phyloP scores from a whole-genome alignment of 2,329 filamentous ascomycete species.

The Gliomastix tumulicola region DNA sequence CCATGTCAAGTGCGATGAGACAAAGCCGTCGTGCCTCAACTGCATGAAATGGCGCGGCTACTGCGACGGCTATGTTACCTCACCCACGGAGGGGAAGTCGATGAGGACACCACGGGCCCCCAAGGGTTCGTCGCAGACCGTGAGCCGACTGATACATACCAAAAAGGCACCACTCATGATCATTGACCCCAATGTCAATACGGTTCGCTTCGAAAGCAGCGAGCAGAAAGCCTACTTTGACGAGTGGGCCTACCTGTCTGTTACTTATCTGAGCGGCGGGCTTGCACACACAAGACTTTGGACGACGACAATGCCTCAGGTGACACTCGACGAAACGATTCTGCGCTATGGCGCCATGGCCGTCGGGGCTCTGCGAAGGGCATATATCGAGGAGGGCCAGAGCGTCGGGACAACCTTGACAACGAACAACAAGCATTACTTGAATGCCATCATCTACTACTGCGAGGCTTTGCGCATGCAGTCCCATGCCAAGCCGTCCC shows the following conservation, averaged over 20 bases:
- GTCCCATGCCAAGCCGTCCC: conserved; percentile 23
- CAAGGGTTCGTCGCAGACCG: conserved; percentile 1
- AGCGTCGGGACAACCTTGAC: conserved; percentile 8
- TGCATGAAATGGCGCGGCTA: conserved; percentile 33
- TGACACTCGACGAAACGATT: conserved; percentile 26
- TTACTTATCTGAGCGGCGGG: conserved; percentile 25
- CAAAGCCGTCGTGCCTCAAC: conserved; percentile 30
- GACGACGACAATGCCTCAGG: conserved; percentile 31
- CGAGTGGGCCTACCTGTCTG: conserved; percentile 25
- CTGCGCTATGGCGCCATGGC: conserved; percentile 31
- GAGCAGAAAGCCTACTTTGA: conserved; percentile 28
- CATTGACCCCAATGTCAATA: conserved; percentile 23
- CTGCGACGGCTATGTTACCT: conserved; percentile 22
- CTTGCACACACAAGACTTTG: conserved; percentile 24
- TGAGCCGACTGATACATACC: conserved; percentile 19
- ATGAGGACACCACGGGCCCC: conserved; percentile 5
- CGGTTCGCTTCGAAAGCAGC: conserved; percentile 21
- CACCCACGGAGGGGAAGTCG: conserved; percentile 5
- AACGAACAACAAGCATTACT: conserved; percentile 25
- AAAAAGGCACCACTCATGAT: conserved; percentile 19
- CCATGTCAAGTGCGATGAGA: conserved; percentile 35
- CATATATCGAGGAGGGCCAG: conserved; percentile 16
- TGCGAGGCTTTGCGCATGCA: conserved; percentile 32
- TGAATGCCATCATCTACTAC: conserved; percentile 31
- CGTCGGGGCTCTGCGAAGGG: conserved; percentile 28